These are phyloP conservation scores for Eucalyptus leucophloia DNA, from an alignment of 345 rosid species.

Conservation along the genomic window DNA sequence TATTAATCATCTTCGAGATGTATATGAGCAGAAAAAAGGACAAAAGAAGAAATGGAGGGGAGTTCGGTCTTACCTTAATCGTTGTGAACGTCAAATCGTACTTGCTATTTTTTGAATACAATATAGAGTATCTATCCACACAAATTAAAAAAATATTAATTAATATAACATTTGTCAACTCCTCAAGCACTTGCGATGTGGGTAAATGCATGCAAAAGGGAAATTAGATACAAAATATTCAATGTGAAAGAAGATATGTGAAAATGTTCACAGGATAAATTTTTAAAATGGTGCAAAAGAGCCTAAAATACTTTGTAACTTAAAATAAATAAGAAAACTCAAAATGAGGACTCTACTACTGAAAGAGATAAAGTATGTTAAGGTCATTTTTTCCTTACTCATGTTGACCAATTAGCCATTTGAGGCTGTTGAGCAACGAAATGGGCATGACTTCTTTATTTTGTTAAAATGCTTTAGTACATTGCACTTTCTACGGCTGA, in stretches of 20 bases:
- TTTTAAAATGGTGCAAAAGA: neutral
- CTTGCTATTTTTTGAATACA: neutral
- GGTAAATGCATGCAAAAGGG: neutral
- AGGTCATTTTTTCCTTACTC: neutral
- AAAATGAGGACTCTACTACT: neutral
- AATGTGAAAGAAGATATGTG: neutral
- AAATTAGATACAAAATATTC: neutral
- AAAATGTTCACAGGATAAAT: neutral
- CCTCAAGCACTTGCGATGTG: neutral
- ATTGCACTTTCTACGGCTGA: neutral
- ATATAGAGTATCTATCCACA: neutral
- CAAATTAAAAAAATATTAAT: neutral
- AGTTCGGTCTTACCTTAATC: neutral
- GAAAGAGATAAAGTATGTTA: neutral
- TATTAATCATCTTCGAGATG: neutral
- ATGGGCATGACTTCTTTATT: neutral
- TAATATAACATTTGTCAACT: neutral
- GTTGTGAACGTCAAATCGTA: neutral
- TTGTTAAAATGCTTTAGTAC: neutral
- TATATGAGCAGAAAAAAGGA: neutral
- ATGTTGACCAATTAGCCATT: neutral
- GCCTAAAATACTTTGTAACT: neutral
- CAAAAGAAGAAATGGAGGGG: neutral
- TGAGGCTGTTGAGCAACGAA: neutral
- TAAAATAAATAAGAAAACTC: neutral